A percentile compares a stretch with the other conserved stretches of the same genome.
Conservation (phyloP, 352 stramenopile species). For the Elongisporangium prolatum region DNA sequence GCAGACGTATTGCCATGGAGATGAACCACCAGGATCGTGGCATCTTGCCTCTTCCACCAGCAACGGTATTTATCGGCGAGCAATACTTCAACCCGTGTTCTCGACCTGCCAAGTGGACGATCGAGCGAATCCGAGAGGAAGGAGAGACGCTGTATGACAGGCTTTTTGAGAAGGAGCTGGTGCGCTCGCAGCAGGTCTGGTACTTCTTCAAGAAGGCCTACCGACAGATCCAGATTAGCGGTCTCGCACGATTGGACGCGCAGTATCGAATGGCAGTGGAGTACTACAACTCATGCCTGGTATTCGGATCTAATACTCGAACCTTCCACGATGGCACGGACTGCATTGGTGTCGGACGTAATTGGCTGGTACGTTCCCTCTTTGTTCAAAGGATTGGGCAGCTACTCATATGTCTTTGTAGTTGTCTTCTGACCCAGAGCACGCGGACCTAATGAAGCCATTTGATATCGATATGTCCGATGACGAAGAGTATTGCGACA, state of each 20-base stretch:
- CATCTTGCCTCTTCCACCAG: slow-evolving; percentile 23
- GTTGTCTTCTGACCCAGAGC: slow-evolving; percentile 32
- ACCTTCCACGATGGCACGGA: slow-evolving; percentile 24
- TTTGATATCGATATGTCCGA: slow-evolving; percentile 21
- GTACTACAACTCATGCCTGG: slow-evolving; percentile 50
- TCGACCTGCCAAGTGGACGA: slow-evolving; percentile 36
- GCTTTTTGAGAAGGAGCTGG: slow-evolving; percentile 11
- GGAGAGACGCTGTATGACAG: slow-evolving; percentile 16
- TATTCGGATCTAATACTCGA: slow-evolving; percentile 22
- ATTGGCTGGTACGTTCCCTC: slow-evolving; percentile 41
- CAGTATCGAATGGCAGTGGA: slow-evolving; percentile 57
- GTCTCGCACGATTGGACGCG: slow-evolving; percentile 29
- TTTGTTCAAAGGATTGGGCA: too few species aligned
- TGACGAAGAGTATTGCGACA: slow-evolving; percentile 2
- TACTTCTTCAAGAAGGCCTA: slow-evolving; percentile 37
- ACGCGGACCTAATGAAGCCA: slow-evolving; percentile 23
- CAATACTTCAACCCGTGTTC: slow-evolving; percentile 31
- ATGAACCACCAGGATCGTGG: slow-evolving; percentile 30
- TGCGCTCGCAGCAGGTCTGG: slow-evolving; percentile 10
- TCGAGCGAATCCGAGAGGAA: slow-evolving; percentile 40
- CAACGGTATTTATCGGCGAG: slow-evolving; percentile 49
- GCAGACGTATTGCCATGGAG: slow-evolving; percentile 28
- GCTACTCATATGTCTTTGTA: slow-evolving; percentile 10
- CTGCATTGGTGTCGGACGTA: slow-evolving; percentile 33
- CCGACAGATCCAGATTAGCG: slow-evolving; percentile 28